Conservation (phyloP, 2,329 filamentous ascomycete genomes). For the Calonectria pseudoreteaudii region DNA sequence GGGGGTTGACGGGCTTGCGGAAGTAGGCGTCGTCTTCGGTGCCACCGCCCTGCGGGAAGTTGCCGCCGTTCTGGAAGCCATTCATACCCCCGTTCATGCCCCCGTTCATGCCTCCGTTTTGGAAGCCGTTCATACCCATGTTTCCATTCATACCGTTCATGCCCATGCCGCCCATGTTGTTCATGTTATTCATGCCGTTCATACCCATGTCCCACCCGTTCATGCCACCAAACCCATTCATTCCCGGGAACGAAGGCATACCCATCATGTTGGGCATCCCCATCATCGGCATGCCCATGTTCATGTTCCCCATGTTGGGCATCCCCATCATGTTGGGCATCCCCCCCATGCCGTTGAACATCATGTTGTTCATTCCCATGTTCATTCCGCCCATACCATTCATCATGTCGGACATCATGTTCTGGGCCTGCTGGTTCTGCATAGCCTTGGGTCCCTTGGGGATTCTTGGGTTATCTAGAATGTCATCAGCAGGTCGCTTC, state of each 20-base stretch:
- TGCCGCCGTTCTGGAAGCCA: constrained; percentile 50
- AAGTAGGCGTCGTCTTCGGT: constrained; percentile 94
- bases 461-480: constrained; percentile 72
- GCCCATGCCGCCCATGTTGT: constrained; percentile 31
- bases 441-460: constrained; percentile 75
- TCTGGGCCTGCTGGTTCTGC: constrained; percentile 65
- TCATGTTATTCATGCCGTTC: constrained; percentile 38
- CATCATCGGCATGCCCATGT: constrained; percentile 48
- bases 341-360: constrained; percentile 51
- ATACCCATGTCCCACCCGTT: constrained; percentile 41
- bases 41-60: constrained; percentile 63
- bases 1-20: constrained; percentile 93
- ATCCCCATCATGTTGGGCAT: constrained; percentile 51
- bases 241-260: constrained; percentile 46
- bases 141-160: constrained; percentile 46
- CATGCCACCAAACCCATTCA: constrained; percentile 45
- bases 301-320: constrained; percentile 47
- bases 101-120: constrained; percentile 45
- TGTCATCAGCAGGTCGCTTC: constrained; percentile 86
- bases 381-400: constrained; percentile 57
- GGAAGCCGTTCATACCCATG: constrained; percentile 51
- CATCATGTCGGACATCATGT: constrained; percentile 61
- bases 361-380: constrained; percentile 53
- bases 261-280: constrained; percentile 49
- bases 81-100: constrained; percentile 38